These are phyloP conservation scores for Parascedosporium putredinis DNA, from an alignment of 2,329 filamentous ascomycete species.

Conservation along the genomic window DNA sequence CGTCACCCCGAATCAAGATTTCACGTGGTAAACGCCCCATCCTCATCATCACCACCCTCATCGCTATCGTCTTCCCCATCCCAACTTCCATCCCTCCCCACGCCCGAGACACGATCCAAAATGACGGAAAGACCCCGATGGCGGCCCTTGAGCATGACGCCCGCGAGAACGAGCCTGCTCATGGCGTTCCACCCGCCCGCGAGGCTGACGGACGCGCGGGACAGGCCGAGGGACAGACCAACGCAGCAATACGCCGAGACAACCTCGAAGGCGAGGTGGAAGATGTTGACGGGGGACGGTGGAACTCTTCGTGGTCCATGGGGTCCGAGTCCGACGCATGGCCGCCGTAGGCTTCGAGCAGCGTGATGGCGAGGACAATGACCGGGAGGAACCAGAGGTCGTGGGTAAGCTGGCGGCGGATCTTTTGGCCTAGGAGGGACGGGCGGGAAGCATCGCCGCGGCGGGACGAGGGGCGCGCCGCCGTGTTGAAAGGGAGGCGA, in stretches of 20 bases:
- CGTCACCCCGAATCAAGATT: no score
- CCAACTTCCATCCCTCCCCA: conserved; percentile 25
- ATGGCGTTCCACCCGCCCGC: conserved; percentile 40
- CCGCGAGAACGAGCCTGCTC: conserved; percentile 47
- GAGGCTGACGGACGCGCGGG: conserved; percentile 43
- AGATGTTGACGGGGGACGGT: conserved; percentile 45
- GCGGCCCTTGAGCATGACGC: conserved; percentile 45
- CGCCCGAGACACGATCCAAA: conserved; percentile 39
- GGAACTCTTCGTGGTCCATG: conserved; percentile 33
- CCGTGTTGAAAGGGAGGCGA: neutral
- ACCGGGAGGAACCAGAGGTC: conserved; percentile 58
- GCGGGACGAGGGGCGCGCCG: neutral
- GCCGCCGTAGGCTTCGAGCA: conserved; percentile 39
- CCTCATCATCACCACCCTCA: neutral
- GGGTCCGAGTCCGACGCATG: neutral
- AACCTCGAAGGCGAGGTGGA: conserved; percentile 50
- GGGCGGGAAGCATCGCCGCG: neutral
- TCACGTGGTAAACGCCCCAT: no score
- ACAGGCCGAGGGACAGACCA: conserved; percentile 47
- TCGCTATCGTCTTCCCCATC: conserved; percentile 20
- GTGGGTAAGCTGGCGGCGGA: conserved; percentile 55
- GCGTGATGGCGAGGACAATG: conserved; percentile 47
- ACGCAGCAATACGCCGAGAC: conserved; percentile 50
- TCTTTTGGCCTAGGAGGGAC: conserved; percentile 43
- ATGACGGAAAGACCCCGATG: conserved; percentile 47